A percentile compares a stretch with the other conserved stretches of the same genome.
Evolutionary conservation across 2,329 filamentous ascomycete genomes (phyloP).

Genomic region (Aspergillus novofumigatus): DNA sequence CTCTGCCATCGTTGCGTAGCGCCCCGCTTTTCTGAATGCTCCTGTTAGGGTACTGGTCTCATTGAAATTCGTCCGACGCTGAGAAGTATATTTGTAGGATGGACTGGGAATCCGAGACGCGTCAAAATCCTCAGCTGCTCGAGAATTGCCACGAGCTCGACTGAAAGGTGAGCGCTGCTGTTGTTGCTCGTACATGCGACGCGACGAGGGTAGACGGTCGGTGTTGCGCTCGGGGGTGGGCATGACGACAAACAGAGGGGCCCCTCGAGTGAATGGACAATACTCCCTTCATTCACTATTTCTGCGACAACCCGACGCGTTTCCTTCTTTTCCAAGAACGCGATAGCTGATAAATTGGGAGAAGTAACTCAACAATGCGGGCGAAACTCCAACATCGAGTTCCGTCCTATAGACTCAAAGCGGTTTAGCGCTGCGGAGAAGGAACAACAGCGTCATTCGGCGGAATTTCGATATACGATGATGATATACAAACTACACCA

Average conservation of each 20-base stretch:
- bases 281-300: conserved; percentile 7
- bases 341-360: not conserved
- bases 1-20: conserved; percentile 24
- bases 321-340: conserved; percentile 9
- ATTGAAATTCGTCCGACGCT: conserved; percentile 30
- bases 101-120: conserved; percentile 26
- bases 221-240: conserved; percentile 27
- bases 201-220: conserved; percentile 26
- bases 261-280: conserved; percentile 2
- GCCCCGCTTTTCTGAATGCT: conserved; percentile 36
- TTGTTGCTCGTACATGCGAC: conserved; percentile 24
- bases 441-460: conserved; percentile 7
- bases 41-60: conserved; percentile 37
- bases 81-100: conserved; percentile 24
- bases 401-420: conserved; percentile 1
- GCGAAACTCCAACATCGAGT: conserved; percentile 3
- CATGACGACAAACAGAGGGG: conserved; percentile 25
- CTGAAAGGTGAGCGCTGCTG: conserved; percentile 31
- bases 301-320: not conserved
- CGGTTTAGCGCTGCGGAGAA: conserved; percentile 18
- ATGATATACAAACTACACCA: not conserved
- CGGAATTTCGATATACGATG: not conserved
- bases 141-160: conserved; percentile 22
- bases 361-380: conserved; percentile 1
- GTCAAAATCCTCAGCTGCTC: conserved; percentile 25